Conservation (phyloP, 2,329 filamentous ascomycete genomes). For the Pseudomassariella vexata region DNA sequence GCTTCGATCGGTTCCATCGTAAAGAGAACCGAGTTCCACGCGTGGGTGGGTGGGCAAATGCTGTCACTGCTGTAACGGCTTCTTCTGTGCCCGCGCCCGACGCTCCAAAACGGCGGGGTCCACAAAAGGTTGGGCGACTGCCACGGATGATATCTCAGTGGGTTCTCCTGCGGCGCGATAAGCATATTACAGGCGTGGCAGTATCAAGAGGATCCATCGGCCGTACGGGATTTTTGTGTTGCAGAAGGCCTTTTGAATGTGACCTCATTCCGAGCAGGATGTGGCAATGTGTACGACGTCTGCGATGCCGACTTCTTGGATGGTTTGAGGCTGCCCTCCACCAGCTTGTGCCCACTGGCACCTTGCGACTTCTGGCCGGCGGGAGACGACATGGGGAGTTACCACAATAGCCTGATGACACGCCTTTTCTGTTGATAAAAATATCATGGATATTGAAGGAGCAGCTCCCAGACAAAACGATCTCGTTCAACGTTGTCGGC, state of each 20-base stretch:
- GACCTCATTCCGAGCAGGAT: constrained; percentile 1
- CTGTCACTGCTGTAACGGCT: no score
- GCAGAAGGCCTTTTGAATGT: constrained; percentile 4
- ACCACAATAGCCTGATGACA: no score
- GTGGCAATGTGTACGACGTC: constrained; percentile 6
- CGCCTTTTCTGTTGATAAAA: no score
- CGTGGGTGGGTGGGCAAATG: no score
- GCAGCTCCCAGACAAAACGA: no score
- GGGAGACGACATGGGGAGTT: no score
- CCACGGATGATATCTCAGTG: constrained; percentile 19
- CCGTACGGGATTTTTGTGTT: constrained; percentile 2
- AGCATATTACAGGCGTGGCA: no score
- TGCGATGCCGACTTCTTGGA: background rate
- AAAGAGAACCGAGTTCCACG: no score
- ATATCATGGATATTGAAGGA: no score
- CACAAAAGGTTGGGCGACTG: constrained; percentile 25
- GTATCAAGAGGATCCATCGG: constrained; percentile 1
- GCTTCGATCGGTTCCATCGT: no score
- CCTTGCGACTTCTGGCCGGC: constrained; percentile 1
- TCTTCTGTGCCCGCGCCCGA: constrained; percentile 6
- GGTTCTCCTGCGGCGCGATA: constrained; percentile 16
- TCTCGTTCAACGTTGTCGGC: no score
- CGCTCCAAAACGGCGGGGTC: constrained; percentile 22
- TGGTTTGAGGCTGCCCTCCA: constrained; percentile 7
- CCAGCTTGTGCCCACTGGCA: constrained; percentile 1